Conservation (phyloP, 2,329 filamentous ascomycete genomes). For the Xylariaceae sp. region DNA sequence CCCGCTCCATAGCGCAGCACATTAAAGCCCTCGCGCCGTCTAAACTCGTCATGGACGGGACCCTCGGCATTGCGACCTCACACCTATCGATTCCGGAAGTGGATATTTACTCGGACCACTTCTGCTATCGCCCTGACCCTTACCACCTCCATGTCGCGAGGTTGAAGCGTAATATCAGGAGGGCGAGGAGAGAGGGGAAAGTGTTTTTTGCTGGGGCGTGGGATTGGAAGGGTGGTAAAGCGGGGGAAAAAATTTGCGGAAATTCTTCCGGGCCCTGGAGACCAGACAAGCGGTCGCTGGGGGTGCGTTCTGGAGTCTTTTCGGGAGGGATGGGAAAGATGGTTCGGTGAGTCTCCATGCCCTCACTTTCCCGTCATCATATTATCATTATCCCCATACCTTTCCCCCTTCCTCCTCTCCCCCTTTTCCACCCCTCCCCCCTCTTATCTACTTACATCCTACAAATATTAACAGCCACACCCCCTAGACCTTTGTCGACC, state of each 20-base stretch:
- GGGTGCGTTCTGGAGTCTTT: conserved; percentile 43
- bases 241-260: conserved; percentile 29
- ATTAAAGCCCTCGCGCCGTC: conserved; percentile 39
- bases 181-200: conserved; percentile 32
- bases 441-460: background rate
- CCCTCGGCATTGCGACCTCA: conserved; percentile 41
- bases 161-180: conserved; percentile 34
- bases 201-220: conserved; percentile 44
- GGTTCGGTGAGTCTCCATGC: conserved; percentile 32
- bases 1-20: conserved; percentile 36
- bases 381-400: too few relatives aligned
- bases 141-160: conserved; percentile 37
- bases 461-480: background rate
- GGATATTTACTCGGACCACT: conserved; percentile 44
- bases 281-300: conserved; percentile 34
- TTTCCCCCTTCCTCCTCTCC: too few relatives aligned
- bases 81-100: conserved; percentile 39
- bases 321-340: conserved; percentile 39
- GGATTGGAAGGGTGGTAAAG: conserved; percentile 36
- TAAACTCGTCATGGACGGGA: conserved; percentile 43
- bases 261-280: conserved; percentile 37
- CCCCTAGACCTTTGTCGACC: conserved; percentile 36
- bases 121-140: too few relatives aligned
- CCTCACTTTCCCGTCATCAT: too few relatives aligned
- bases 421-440: too few relatives aligned